Evolutionary conservation across 2,329 filamentous ascomycete species (phyloP), one percentile per base, ranked within the genome.

Genomic region (Zelopaecilomyces penicillatus): DNA sequence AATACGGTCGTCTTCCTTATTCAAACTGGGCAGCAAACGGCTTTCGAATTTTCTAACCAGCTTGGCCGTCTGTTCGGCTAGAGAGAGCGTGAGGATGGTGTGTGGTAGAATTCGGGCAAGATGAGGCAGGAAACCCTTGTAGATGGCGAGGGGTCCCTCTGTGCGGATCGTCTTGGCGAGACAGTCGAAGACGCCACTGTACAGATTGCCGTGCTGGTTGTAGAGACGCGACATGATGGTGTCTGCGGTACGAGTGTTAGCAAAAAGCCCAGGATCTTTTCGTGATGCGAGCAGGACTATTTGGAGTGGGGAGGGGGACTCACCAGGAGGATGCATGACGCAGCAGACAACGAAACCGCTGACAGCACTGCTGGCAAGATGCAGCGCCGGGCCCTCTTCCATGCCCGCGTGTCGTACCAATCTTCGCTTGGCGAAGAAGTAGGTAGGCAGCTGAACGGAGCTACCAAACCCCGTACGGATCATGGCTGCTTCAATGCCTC

Each of bases 201-300:
- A 98, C n/a, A 98, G 76, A 62, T 96, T 95, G 42, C 93, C 93
- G 50, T 90, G 95, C 65, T 98, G 93, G 71, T 98, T 98, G 74
- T 98, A 98, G 74, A 98, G 83, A 51, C 93, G 85, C 50, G 88
- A 93, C 93, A 98, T 98, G 68, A 98, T 87, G 5, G 93, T 98
- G 65, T 98, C 93, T 78, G 35, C 49, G 11, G 19, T 30, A 33
- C 34, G 37, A 19, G 12, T 12, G 45, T 51, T 43, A 50, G 56
- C 41, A 19, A 19, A 19, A 19, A 19, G 19, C 19, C 19, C 19
- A 37, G 39, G n/a, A 37, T 31, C 19, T 9, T 10, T 34, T 19
- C 12, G 27, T 6, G 11, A 41, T 11, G 29, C 26, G 8, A 19
- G 19, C 19, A 19, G 19, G 34, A 9, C 5, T 7, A 29, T 3